Evolutionary conservation across 2,329 filamentous ascomycete species (phyloP), one percentile per base, ranked within the genome.

Genomic region (Trichoderma aggressivum): DNA sequence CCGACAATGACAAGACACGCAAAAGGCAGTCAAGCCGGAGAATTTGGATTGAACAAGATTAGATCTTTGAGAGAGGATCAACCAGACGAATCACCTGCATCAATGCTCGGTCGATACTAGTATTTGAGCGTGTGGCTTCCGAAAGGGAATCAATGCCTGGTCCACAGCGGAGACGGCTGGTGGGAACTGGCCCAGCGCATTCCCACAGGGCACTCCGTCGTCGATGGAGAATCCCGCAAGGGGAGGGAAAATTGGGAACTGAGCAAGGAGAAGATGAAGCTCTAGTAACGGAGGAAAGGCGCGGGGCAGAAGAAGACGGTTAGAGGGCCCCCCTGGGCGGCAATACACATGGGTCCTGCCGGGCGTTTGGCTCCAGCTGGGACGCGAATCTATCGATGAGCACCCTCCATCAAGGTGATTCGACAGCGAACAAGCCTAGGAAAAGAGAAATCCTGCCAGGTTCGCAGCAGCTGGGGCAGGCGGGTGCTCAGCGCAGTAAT

Each of bases 231-330:
- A 56, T 70, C 47, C 65, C 65, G 53, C 58, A 66, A 61, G 61
- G 60, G 55, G 43, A 60, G 60, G 39, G 47, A 34, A 59, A 66
- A 72, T 62, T 70, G 70, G 59, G 47, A 64, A 59, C 50, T 39
- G 36, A 16, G 24, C 47, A 59, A 70, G 59, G 66, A 70, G 69
- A 55, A 66, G 71, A 72, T 70, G 71, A 69, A 69, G 64, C 61
- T 72, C 55, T 59, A 36, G 59, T 30, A 69, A 69, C 70, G 36
- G 59, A 64, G 58, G 47, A 72, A 64, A 62, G 59, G 71, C 70
- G 70, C 71, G 71, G 71, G 71, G 71, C 66, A 72, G 60, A 61
- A 60, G 63, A 32, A 72, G 70, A 66, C 61, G 71, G 71, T 70
- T 66, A 58, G 67, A 72, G 67, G 67, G 21, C 36, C 67, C 66